Percentiles rank a stretch among this genome's conserved stretches.
Conservation (phyloP, 2,329 filamentous ascomycete genomes). For the Alternaria tenuissima region DNA sequence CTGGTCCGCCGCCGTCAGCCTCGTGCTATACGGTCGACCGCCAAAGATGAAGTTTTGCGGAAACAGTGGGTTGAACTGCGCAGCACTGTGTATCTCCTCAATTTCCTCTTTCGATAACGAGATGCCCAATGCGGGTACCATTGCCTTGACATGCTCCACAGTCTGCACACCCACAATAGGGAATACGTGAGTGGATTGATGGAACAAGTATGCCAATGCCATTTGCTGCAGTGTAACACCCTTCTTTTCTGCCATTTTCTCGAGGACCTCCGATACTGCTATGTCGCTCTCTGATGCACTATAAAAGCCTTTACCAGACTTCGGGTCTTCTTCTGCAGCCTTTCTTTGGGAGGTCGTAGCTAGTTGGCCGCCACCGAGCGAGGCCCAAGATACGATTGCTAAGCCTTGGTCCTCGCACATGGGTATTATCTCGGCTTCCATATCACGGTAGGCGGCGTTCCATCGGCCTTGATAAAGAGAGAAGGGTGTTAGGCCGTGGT, state of each 20-base stretch:
- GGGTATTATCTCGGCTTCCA: neutral
- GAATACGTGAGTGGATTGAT: constrained; percentile 68
- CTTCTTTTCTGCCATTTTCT: neutral
- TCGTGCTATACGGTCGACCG: neutral
- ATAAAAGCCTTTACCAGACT: neutral
- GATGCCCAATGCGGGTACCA: neutral
- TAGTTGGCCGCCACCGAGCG: neutral
- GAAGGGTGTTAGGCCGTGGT: neutral
- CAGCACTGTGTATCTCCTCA: neutral
- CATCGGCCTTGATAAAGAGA: neutral
- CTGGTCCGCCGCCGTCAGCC: neutral
- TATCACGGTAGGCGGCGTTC: neutral
- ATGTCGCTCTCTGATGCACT: neutral
- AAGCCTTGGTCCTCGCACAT: neutral
- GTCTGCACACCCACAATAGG: constrained; percentile 75
- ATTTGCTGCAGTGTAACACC: neutral
- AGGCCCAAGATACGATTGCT: neutral
- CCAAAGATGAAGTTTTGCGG: neutral
- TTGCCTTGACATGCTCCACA: constrained; percentile 68
- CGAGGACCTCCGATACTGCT: constrained; percentile 18
- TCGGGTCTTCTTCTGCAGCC: neutral
- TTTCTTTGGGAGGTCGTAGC: neutral
- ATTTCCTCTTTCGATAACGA: neutral
- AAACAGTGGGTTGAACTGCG: neutral
- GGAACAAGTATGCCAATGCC: constrained; percentile 23